A percentile compares a stretch with the other conserved stretches of the same genome.
phyloP scores from a whole-genome alignment of 352 stramenopile genomes.

The Phytophthora palmivora region DNA sequence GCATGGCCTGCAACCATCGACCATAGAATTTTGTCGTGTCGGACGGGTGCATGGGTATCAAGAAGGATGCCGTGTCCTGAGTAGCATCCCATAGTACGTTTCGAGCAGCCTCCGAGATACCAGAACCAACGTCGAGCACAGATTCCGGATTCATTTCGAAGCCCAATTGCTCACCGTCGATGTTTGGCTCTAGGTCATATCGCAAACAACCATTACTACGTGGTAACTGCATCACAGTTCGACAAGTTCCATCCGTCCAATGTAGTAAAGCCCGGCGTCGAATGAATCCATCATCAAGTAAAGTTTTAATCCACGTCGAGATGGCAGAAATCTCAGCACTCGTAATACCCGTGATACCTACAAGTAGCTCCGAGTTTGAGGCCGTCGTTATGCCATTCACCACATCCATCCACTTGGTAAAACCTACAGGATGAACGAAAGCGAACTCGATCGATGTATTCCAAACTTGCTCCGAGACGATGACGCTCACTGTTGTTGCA shows the following conservation, averaged over 20 bases:
- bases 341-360: conserved; percentile 25
- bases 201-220: conserved; percentile 40
- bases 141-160: conserved; percentile 72
- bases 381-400: conserved; percentile 23
- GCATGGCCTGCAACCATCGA: conserved; percentile 51
- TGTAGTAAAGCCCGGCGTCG: conserved; percentile 58
- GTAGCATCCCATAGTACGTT: conserved; percentile 28
- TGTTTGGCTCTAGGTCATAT: conserved; percentile 70
- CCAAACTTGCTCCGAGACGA: conserved; percentile 55
- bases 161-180: conserved; percentile 49
- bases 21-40: conserved; percentile 44
- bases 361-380: conserved; percentile 13
- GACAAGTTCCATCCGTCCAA: conserved; percentile 72
- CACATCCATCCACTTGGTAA: conserved; percentile 53
- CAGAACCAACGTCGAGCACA: conserved; percentile 30
- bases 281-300: conserved; percentile 58
- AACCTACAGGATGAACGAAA: conserved; percentile 56
- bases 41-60: conserved; percentile 40
- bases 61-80: conserved; percentile 44
- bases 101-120: conserved; percentile 28
- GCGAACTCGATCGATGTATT: conserved; percentile 42
- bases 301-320: conserved; percentile 46
- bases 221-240: conserved; percentile 48
- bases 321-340: conserved; percentile 46
- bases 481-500: conserved; percentile 35